A percentile compares a stretch with the other conserved stretches of the same genome.
phyloP scores from a whole-genome alignment of 495 filamentous ascomycete species.

The Daldinia decipiens region DNA sequence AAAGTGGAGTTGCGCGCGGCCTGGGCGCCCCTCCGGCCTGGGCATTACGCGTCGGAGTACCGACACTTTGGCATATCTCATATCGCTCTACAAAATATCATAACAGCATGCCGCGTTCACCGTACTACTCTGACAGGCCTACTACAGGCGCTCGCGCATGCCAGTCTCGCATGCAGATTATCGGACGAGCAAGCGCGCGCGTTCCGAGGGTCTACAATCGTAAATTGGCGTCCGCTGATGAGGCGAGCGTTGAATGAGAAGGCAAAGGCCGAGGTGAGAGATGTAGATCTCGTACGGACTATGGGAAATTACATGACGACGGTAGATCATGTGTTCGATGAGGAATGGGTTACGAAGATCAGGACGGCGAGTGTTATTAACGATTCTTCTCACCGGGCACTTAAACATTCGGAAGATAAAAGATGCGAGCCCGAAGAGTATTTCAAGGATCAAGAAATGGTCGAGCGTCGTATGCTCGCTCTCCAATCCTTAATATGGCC shows the following conservation, averaged over 20 bases:
- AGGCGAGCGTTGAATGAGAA: not conserved
- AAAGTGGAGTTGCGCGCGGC: constrained; percentile 8
- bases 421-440: not conserved
- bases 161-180: constrained; percentile 39
- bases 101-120: constrained; percentile 44
- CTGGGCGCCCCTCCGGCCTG: constrained; percentile 46
- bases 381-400: not conserved
- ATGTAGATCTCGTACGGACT: constrained; percentile 11
- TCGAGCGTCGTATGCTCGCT: not conserved
- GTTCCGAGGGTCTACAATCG: constrained; percentile 46
- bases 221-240: constrained; percentile 49
- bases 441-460: not conserved
- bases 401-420: not conserved
- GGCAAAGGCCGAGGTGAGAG: not conserved
- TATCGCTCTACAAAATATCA: constrained; percentile 22
- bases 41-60: constrained; percentile 41
- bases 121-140: constrained; percentile 51
- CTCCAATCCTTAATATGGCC: constrained; percentile 46
- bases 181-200: constrained; percentile 26
- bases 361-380: constrained; percentile 6
- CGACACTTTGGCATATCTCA: constrained; percentile 45
- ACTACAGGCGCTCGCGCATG: constrained; percentile 45
- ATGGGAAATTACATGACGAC: constrained; percentile 50
- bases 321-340: constrained; percentile 38
- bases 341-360: constrained; percentile 26